Percentiles rank a stretch among this genome's conserved stretches.
These are phyloP conservation scores for Candida pseudocylindracea DNA, from an alignment of 1,139 yeast genomes.

Conservation along the genomic window DNA sequence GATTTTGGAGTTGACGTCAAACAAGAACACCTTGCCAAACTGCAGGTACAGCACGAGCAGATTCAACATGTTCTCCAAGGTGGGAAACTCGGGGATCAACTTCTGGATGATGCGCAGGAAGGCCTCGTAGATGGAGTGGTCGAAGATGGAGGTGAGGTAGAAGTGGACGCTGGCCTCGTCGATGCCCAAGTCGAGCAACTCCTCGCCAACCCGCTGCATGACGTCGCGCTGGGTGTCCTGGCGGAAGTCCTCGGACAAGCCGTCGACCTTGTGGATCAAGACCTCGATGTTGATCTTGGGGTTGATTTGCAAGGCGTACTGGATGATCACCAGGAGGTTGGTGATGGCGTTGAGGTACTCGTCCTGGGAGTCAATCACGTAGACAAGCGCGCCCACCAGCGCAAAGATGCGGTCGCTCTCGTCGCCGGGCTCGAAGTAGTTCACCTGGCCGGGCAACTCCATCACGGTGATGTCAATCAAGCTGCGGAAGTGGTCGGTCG, in stretches of 20 bases:
- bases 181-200: slow-evolving; percentile 66
- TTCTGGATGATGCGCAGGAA: slow-evolving; percentile 85
- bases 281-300: slow-evolving; percentile 82
- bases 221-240: slow-evolving; percentile 91
- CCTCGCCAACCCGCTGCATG: slow-evolving; percentile 91
- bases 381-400: slow-evolving; percentile 81
- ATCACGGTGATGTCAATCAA: slow-evolving; percentile 77
- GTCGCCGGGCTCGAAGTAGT: slow-evolving; percentile 65
- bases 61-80: slow-evolving; percentile 74
- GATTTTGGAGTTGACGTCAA: slow-evolving; percentile 84
- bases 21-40: slow-evolving; percentile 79
- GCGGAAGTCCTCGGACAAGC: slow-evolving; percentile 80
- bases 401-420: slow-evolving; percentile 62
- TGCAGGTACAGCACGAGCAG: slow-evolving; percentile 74
- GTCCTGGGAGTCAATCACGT: slow-evolving; percentile 88
- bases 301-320: slow-evolving; percentile 68
- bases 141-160: slow-evolving; percentile 82
- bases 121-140: slow-evolving; percentile 90
- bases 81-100: slow-evolving; percentile 71
- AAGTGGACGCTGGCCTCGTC: slow-evolving; percentile 85
- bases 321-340: slow-evolving; percentile 72
- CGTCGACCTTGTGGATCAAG: slow-evolving; percentile 86
- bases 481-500: slow-evolving; percentile 55
- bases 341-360: slow-evolving; percentile 85
- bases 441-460: slow-evolving; percentile 90